phyloP scores from a whole-genome alignment of 192 early-diverging fungal genomes.

The Linderina pennispora region DNA sequence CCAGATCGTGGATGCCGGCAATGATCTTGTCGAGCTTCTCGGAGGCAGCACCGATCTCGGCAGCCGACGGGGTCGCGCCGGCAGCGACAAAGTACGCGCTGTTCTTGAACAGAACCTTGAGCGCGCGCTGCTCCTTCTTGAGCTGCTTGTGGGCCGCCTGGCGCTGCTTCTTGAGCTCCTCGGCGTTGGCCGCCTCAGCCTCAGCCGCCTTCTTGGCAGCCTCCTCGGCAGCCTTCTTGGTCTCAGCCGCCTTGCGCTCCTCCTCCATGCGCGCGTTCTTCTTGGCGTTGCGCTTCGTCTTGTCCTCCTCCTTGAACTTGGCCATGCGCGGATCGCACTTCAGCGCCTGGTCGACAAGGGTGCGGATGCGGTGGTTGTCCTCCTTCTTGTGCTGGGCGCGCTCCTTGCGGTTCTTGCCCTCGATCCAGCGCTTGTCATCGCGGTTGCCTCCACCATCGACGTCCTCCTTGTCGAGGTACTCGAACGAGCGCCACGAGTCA shows the following conservation, averaged over 20 bases:
- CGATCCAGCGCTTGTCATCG: conserved; percentile 94
- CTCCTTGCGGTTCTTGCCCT: conserved; percentile 92
- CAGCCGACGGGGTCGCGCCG: conserved; percentile 45
- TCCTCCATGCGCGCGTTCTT: conserved; percentile 79
- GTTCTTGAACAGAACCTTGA: conserved; percentile 71
- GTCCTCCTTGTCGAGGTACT: conserved; percentile 97
- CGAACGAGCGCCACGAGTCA: conserved; percentile 97
- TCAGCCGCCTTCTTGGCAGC: conserved; percentile 57
- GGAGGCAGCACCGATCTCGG: conserved; percentile 62
- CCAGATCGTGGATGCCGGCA: conserved; percentile 54
- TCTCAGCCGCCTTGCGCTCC: conserved; percentile 38
- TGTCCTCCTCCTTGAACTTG: conserved; percentile 85
- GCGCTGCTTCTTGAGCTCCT: conserved; percentile 74
- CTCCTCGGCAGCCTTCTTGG: conserved; percentile 52
- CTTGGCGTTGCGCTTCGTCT: conserved; percentile 85
- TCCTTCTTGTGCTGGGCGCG: conserved; percentile 94
- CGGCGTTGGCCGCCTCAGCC: conserved; percentile 55
- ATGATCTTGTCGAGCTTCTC: conserved; percentile 75
- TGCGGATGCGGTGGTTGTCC: conserved; percentile 83
- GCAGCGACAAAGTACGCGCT: conserved; percentile 72
- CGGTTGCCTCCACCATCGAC: conserved; percentile 82
- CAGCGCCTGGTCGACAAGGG: conserved; percentile 80
- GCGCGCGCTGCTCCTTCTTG: conserved; percentile 87
- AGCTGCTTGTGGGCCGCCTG: conserved; percentile 83
- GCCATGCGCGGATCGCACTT: conserved; percentile 86